Evolutionary conservation across 1,139 yeast species (phyloP).

Genomic region (Candida sanyaensis): DNA sequence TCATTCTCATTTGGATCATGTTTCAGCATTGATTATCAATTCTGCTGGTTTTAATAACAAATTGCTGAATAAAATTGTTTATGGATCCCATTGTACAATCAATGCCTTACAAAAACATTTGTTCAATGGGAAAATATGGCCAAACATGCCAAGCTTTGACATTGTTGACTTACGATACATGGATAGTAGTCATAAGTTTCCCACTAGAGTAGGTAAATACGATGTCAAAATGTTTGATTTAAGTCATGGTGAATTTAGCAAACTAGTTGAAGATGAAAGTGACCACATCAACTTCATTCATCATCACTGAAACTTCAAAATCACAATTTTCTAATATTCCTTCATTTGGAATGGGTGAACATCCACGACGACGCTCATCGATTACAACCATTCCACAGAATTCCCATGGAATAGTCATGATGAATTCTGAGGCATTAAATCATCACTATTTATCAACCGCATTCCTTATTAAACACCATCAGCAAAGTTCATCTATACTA

Average conservation of each 20-base stretch:
- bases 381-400: constrained; percentile 14
- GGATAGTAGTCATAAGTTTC: constrained; percentile 16
- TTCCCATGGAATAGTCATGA: constrained; percentile 7
- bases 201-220: constrained; percentile 20
- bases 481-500: constrained; percentile 28
- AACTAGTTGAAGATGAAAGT: not conserved
- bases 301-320: not conserved
- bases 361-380: constrained; percentile 15
- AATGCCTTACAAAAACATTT: constrained; percentile 54
- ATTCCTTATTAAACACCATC: constrained; percentile 43
- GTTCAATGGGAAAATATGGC: constrained; percentile 84
- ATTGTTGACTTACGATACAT: constrained; percentile 23
- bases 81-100: constrained; percentile 57
- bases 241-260: constrained; percentile 38
- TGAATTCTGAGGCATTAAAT: constrained; percentile 7
- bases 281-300: not conserved
- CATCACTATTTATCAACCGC: constrained; percentile 45
- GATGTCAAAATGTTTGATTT: constrained; percentile 35
- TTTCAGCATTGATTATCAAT: constrained; percentile 67
- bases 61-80: constrained; percentile 33
- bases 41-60: constrained; percentile 54
- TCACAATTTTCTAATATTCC: not conserved
- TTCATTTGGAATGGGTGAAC: constrained; percentile 8
- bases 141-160: constrained; percentile 54
- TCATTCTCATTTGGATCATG: constrained; percentile 86